Percentiles rank a stretch among this genome's conserved stretches.
Evolutionary conservation across 2,329 filamentous ascomycete species (phyloP).

Genomic region (Alternaria postmessia): DNA sequence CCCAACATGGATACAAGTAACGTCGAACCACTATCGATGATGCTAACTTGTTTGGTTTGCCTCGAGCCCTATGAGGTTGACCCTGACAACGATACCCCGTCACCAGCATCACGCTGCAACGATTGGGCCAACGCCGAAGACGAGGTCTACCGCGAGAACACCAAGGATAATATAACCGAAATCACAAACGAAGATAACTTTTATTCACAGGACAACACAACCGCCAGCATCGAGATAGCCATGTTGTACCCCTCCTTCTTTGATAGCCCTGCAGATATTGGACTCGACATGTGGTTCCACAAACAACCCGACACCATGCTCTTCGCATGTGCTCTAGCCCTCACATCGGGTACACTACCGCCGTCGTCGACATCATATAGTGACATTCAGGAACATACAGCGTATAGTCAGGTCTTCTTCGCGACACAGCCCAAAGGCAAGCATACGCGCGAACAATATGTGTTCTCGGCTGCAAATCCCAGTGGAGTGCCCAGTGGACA

Average conservation of each 20-base stretch:
- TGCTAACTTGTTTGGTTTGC: background rate
- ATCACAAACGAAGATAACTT: background rate
- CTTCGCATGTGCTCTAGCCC: background rate
- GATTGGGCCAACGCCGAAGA: background rate
- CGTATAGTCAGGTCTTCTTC: background rate
- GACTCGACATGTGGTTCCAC: background rate
- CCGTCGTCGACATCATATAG: background rate
- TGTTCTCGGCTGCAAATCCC: background rate
- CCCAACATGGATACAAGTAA: background rate
- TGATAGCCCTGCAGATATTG: background rate
- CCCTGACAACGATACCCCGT: background rate
- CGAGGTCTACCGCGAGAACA: background rate
- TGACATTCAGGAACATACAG: background rate
- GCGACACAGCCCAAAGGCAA: background rate
- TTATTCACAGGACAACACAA: background rate
- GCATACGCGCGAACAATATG: background rate
- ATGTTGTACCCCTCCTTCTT: background rate
- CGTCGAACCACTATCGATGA: background rate
- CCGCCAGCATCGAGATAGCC: background rate
- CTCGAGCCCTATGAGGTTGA: background rate
- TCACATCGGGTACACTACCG: background rate
- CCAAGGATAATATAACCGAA: background rate
- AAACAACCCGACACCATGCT: background rate
- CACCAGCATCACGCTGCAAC: background rate
- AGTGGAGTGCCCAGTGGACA: background rate